These are phyloP conservation scores for Venturia aucupariae DNA, from an alignment of 2,329 filamentous ascomycete species.

Conservation along the genomic window DNA sequence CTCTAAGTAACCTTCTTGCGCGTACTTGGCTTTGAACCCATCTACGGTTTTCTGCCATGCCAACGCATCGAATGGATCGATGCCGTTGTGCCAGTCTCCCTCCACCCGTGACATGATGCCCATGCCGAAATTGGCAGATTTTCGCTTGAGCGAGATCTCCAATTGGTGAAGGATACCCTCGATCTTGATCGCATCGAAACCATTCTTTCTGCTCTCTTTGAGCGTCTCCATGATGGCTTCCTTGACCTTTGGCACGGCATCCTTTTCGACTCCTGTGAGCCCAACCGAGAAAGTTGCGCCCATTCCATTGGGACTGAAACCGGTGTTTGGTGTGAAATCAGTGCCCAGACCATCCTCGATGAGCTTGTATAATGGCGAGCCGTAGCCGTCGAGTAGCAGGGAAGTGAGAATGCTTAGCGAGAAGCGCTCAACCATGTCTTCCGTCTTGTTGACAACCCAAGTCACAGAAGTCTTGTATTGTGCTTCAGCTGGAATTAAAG, in stretches of 20 bases:
- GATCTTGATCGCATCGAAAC: constrained; percentile 84
- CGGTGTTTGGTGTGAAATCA: constrained; percentile 90
- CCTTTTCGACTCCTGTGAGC: constrained; percentile 76
- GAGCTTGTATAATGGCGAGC: constrained; percentile 82
- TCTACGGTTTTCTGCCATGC: constrained; percentile 85
- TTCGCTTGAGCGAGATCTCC: constrained; percentile 89
- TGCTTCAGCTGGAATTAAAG: constrained; percentile 72
- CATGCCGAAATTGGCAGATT: constrained; percentile 92
- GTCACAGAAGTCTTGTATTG: constrained; percentile 92
- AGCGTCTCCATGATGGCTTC: constrained; percentile 65
- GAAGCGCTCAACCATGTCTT: constrained; percentile 80
- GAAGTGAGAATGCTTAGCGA: constrained; percentile 73
- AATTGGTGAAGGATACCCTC: constrained; percentile 90
- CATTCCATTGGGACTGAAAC: constrained; percentile 72
- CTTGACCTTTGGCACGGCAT: constrained; percentile 69
- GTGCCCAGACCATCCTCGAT: constrained; percentile 85
- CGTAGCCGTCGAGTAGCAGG: constrained; percentile 85
- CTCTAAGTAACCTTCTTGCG: constrained; percentile 72
- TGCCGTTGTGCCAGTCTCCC: constrained; percentile 90
- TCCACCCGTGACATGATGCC: constrained; percentile 80
- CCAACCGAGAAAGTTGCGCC: constrained; percentile 83
- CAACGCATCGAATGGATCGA: constrained; percentile 82
- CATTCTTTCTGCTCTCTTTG: constrained; percentile 57
- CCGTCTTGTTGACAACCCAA: constrained; percentile 80
- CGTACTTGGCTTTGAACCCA: constrained; percentile 69